These are phyloP conservation scores for Aspergillus pseudoglaucus DNA, from an alignment of 2,329 filamentous ascomycete genomes.

Conservation along the genomic window DNA sequence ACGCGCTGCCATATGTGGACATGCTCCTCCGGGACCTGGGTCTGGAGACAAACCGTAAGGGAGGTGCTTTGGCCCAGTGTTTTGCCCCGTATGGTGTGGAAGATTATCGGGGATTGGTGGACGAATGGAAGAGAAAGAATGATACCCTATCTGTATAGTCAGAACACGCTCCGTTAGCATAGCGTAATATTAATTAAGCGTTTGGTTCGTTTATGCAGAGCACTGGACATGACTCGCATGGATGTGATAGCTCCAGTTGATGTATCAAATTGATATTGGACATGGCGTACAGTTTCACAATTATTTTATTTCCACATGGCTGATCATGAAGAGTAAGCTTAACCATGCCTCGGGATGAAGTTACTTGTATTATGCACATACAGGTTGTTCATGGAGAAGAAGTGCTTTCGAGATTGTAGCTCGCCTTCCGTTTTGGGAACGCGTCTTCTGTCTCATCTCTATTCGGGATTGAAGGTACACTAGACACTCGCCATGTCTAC, in stretches of 20 bases:
- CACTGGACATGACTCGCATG: no score
- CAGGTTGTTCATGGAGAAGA: no score
- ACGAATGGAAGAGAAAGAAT: conserved; percentile 35
- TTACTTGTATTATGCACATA: no score
- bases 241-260: neutral
- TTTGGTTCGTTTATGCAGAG: neutral
- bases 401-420: no score
- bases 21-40: conserved; percentile 61
- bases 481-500: no score
- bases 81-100: conserved; percentile 32
- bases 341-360: no score
- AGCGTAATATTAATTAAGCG: neutral
- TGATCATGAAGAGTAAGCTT: no score
- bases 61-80: conserved; percentile 24
- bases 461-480: no score
- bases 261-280: neutral
- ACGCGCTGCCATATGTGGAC: conserved; percentile 68
- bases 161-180: neutral
- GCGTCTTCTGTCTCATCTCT: no score
- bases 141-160: neutral
- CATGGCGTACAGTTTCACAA: neutral
- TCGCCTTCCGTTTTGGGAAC: no score
- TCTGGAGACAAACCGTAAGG: conserved; percentile 41
- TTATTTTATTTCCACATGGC: neutral
- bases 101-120: conserved; percentile 38